Evolutionary conservation across 768 basidiomycete genomes (phyloP), one percentile per base, ranked within the genome.

Genomic region (Mycena epipterygia): DNA sequence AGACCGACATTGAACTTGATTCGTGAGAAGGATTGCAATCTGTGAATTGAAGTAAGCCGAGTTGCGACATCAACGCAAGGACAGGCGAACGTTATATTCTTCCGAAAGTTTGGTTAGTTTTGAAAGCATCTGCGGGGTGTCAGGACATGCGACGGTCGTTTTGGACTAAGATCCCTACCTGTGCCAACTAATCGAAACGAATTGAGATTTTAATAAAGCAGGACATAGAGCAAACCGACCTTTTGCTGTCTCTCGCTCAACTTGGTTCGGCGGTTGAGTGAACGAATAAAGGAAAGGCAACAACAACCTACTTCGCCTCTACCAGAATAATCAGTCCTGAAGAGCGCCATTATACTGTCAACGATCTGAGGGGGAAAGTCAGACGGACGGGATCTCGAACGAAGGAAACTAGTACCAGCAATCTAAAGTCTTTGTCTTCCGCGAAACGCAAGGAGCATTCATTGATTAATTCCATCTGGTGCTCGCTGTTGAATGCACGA

Each of bases 331-430:
- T 99, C 97, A 49, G 96, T 94, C 23, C 96, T 90, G 80, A 99
- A 99, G 8, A 97, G 87, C 32, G 97, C 97, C 95, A 99, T 97
- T 70, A 98, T 97, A 75, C 95, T 96, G 79, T 98, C 97, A 39
- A 98, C 89, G 67, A 98, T 96, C 93, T 97, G 76, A 7, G 64
- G 51, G 46, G 37, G 39, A 30, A n/a, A 66, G 33, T 81, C 46
- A 78, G 58, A 56, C 32, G 37, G 41, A 46, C 39, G 48, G 17
- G 13, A 39, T 53, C n/a, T 16, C 27, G 58, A 53, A 29, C 42
- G 29, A 27, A 48, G 67, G 17, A 37, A n/a, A 39, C 41, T 67
- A 68, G n/a, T 75, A 92, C 93, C 76, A 95, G 81, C 32, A 94
- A 85, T 53, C 90, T 85, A 75, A 91, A 95, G 75, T 94, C 92